phyloP scores from a whole-genome alignment of 2,329 filamentous ascomycete genomes.

The Emmonsia crescens region DNA sequence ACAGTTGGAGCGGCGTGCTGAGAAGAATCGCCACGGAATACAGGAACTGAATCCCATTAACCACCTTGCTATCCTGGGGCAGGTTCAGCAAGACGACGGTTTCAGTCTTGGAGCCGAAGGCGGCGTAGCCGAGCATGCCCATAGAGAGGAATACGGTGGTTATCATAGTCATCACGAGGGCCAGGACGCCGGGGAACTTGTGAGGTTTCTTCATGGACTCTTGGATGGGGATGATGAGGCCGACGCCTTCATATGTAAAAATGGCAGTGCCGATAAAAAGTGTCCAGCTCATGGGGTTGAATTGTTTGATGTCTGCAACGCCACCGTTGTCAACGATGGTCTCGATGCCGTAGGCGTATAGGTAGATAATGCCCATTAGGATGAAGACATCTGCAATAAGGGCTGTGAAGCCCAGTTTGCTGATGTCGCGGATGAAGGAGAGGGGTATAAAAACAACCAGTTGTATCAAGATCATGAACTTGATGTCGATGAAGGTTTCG shows the following conservation, averaged over 20 bases:
- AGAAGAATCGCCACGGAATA: slow-evolving; percentile 97
- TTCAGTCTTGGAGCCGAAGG: slow-evolving; percentile 88
- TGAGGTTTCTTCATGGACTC: slow-evolving; percentile 87
- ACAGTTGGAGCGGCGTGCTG: slow-evolving; percentile 90
- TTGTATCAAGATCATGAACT: slow-evolving; percentile 85
- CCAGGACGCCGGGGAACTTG: slow-evolving; percentile 83
- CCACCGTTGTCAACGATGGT: slow-evolving; percentile 64
- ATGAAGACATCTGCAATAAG: slow-evolving; percentile 92
- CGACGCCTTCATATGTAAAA: slow-evolving; percentile 97
- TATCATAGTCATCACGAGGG: slow-evolving; percentile 88
- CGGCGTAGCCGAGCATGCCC: slow-evolving; percentile 88
- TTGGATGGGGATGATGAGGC: slow-evolving; percentile 94
- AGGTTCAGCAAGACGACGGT: slow-evolving; percentile 94
- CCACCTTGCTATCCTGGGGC: slow-evolving; percentile 87
- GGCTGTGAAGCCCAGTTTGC: slow-evolving; percentile 91
- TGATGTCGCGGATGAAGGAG: slow-evolving; percentile 89
- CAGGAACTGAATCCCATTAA: slow-evolving; percentile 91
- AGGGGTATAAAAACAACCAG: slow-evolving; percentile 92
- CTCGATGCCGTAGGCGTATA: slow-evolving; percentile 89
- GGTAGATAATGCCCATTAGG: slow-evolving; percentile 77
- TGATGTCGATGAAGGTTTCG: slow-evolving; percentile 72
- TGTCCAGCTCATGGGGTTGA: slow-evolving; percentile 89
- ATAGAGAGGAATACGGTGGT: slow-evolving; percentile 82
- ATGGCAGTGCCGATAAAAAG: slow-evolving; percentile 98
- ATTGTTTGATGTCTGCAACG: slow-evolving; percentile 77